Conservation (phyloP, 441 rosid genomes). For the Theobroma grandiflorum region DNA sequence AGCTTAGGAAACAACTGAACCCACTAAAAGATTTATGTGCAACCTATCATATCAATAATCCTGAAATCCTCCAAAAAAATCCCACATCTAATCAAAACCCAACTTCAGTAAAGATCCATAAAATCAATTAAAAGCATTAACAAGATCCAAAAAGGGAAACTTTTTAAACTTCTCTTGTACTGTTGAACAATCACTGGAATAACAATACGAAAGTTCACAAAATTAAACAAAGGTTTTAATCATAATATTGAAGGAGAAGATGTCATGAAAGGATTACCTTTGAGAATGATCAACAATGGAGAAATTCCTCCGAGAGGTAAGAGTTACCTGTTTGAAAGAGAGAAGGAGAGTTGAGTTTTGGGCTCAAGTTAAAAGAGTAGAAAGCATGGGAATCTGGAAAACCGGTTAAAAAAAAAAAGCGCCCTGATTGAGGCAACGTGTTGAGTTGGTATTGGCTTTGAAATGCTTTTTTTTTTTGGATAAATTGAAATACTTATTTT, state of each 20-base stretch:
- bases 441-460: no score
- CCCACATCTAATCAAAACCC: neutral
- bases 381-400: neutral
- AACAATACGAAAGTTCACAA: neutral
- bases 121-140: conserved; percentile 14
- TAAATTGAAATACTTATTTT: no score
- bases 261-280: conserved; percentile 25
- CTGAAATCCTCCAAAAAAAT: neutral
- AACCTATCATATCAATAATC: conserved; percentile 17
- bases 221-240: neutral
- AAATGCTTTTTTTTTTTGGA: no score
- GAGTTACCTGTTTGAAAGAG: no score
- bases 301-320: neutral
- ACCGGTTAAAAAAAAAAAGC: neutral
- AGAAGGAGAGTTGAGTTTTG: neutral
- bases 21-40: neutral
- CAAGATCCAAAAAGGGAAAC: neutral
- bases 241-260: neutral
- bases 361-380: neutral
- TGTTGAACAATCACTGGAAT: neutral
- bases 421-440: no score
- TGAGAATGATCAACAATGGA: conserved; percentile 3
- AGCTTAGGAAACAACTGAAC: neutral
- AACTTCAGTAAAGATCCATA: neutral
- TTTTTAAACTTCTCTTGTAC: neutral